Percentiles rank a stretch among this genome's conserved stretches.
Evolutionary conservation across 2,329 filamentous ascomycete genomes (phyloP).

Genomic region (Lachnellula subtilissima): DNA sequence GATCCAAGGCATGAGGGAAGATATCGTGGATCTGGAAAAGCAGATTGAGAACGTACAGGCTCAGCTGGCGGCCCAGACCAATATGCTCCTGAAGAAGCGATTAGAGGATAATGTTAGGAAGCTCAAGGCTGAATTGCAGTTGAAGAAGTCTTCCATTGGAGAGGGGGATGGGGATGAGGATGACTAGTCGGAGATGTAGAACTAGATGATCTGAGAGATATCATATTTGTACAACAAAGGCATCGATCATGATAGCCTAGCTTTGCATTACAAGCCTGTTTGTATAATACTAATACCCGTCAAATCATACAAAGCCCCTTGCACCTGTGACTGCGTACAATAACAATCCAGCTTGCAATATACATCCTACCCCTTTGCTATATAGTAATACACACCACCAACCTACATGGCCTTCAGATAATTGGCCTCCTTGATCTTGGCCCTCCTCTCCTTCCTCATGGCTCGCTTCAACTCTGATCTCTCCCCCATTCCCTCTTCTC

Average conservation of each 20-base stretch:
- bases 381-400: neutral
- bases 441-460: conserved; percentile 70
- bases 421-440: conserved; percentile 77
- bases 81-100: conserved; percentile 45
- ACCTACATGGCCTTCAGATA: conserved; percentile 71
- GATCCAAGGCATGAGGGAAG: conserved; percentile 43
- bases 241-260: neutral
- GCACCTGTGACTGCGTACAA: neutral
- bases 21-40: conserved; percentile 50
- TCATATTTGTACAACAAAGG: neutral
- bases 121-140: conserved; percentile 47
- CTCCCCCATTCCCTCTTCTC: conserved; percentile 34
- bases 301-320: neutral
- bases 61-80: conserved; percentile 40
- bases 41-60: conserved; percentile 41
- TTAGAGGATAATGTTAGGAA: conserved; percentile 44
- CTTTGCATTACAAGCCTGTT: neutral
- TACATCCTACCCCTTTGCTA: neutral
- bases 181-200: conserved; percentile 13
- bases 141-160: conserved; percentile 44
- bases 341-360: neutral
- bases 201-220: neutral
- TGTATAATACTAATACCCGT: conserved; percentile 1
- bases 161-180: conserved; percentile 30
- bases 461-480: conserved; percentile 62